A percentile compares a stretch with the other conserved stretches of the same genome.
Evolutionary conservation across 305 asterid genomes (phyloP).

Genomic region (Salvia sclarea): DNA sequence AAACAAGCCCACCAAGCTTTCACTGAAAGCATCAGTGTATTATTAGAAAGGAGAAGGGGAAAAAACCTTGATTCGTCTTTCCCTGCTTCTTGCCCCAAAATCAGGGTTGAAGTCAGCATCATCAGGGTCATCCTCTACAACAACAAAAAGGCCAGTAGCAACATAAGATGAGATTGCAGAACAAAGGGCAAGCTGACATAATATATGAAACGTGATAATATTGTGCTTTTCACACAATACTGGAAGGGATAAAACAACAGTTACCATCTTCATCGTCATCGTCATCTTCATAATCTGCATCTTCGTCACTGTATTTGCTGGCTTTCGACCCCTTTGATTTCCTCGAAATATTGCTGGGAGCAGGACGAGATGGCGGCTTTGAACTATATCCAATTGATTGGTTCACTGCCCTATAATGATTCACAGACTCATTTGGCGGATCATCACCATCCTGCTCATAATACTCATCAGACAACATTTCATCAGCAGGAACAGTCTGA

Average conservation of each 20-base stretch:
- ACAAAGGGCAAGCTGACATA: constrained; percentile 15
- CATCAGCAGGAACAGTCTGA: constrained; percentile 74
- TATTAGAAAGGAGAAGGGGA: neutral
- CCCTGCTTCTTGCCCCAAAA: constrained; percentile 58
- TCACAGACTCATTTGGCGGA: constrained; percentile 64
- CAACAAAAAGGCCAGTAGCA: constrained; percentile 22
- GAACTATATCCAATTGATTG: constrained; percentile 56
- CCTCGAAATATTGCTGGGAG: constrained; percentile 50
- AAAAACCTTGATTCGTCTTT: constrained; percentile 64
- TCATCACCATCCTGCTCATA: constrained; percentile 98
- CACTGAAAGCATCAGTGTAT: constrained; percentile 18
- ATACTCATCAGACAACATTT: constrained; percentile 97
- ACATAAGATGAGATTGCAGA: constrained; percentile 18
- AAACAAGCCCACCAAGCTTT: constrained; percentile 23
- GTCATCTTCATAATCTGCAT: constrained; percentile 59
- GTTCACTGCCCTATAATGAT: constrained; percentile 56
- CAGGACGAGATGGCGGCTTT: constrained; percentile 50
- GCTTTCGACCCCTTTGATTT: constrained; percentile 57
- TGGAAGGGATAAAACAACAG: constrained; percentile 5
- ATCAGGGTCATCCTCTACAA: constrained; percentile 92
- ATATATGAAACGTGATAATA: constrained; percentile 3
- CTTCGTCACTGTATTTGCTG: constrained; percentile 52
- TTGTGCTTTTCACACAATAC: constrained; percentile 18
- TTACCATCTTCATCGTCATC: constrained; percentile 82
- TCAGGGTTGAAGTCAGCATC: constrained; percentile 95